Conservation (phyloP, 352 stramenopile species). For the Pythium brassicae region DNA sequence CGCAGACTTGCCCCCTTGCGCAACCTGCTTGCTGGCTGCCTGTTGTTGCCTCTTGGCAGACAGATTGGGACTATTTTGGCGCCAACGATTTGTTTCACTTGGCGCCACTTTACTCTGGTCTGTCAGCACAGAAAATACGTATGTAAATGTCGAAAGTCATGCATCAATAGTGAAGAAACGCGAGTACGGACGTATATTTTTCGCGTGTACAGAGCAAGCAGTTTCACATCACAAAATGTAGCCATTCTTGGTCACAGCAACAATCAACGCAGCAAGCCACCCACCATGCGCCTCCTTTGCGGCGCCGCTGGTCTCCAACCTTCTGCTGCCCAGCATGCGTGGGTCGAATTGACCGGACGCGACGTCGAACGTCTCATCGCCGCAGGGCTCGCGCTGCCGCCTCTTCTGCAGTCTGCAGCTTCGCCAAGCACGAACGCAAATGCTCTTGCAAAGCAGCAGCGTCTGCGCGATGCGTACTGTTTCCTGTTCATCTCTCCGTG, state of each 20-base stretch:
- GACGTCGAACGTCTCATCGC: conserved; percentile 8
- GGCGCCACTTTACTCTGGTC: too few species aligned
- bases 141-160: too few species aligned
- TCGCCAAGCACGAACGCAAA: background rate
- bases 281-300: too few species aligned
- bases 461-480: conserved; percentile 5
- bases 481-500: conserved; percentile 10
- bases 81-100: background rate
- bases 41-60: too few species aligned
- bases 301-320: too few species aligned
- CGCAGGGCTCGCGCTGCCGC: background rate
- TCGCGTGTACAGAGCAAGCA: too few species aligned
- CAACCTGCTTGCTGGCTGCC: too few species aligned
- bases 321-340: background rate
- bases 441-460: background rate
- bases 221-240: too few species aligned
- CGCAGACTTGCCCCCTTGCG: too few species aligned
- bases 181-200: background rate
- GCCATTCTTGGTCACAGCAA: too few species aligned
- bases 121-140: too few species aligned
- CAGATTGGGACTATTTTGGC: background rate
- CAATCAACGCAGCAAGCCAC: background rate
- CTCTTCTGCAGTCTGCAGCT: background rate
- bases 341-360: conserved; percentile 5
- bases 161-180: too few species aligned